These are phyloP conservation scores for Ophiostoma perfectum DNA, from an alignment of 2,329 filamentous ascomycete genomes.

Conservation along the genomic window DNA sequence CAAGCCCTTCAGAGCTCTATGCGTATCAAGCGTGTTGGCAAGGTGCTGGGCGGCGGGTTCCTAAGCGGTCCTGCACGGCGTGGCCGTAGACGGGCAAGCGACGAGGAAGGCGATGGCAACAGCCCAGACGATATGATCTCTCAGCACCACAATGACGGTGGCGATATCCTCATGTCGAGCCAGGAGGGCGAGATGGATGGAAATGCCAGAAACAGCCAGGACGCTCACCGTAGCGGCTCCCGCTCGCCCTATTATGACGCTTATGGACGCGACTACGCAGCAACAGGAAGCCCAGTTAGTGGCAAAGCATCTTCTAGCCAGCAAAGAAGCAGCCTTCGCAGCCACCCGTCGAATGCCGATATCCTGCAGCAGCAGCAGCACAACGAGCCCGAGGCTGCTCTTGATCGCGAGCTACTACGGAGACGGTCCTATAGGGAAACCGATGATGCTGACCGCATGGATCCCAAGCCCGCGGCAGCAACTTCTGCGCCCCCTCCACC, in stretches of 20 bases:
- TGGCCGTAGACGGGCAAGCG: slow-evolving; percentile 61
- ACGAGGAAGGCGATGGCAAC: slow-evolving; percentile 52
- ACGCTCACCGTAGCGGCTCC: slow-evolving; percentile 36
- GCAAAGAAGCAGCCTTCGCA: slow-evolving; percentile 29
- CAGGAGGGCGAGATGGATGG: slow-evolving; percentile 38
- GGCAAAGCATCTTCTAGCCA: slow-evolving; percentile 38
- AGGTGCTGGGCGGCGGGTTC: slow-evolving; percentile 66
- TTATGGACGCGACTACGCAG: slow-evolving; percentile 44
- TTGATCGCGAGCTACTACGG: slow-evolving; percentile 4
- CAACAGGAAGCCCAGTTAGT: slow-evolving; percentile 55
- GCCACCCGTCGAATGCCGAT: slow-evolving; percentile 32
- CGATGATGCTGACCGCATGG: slow-evolving; percentile 28
- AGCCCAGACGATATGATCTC: slow-evolving; percentile 27
- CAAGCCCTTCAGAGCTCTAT: slow-evolving; percentile 64
- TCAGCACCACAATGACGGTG: slow-evolving; percentile 37
- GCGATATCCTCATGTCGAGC: slow-evolving; percentile 37
- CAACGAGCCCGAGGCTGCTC: background rate
- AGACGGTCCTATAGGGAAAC: slow-evolving; percentile 11
- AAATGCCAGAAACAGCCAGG: slow-evolving; percentile 31
- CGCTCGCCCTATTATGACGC: slow-evolving; percentile 42
- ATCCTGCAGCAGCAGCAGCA: slow-evolving; percentile 6
- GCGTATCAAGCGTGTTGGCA: slow-evolving; percentile 70
- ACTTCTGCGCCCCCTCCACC: slow-evolving; percentile 49
- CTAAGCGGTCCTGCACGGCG: slow-evolving; percentile 73
- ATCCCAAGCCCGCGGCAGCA: slow-evolving; percentile 35